Percentiles rank a stretch among this genome's conserved stretches.
phyloP scores from a whole-genome alignment of 192 early-diverging fungal genomes.

The Coemansia sp. region DNA sequence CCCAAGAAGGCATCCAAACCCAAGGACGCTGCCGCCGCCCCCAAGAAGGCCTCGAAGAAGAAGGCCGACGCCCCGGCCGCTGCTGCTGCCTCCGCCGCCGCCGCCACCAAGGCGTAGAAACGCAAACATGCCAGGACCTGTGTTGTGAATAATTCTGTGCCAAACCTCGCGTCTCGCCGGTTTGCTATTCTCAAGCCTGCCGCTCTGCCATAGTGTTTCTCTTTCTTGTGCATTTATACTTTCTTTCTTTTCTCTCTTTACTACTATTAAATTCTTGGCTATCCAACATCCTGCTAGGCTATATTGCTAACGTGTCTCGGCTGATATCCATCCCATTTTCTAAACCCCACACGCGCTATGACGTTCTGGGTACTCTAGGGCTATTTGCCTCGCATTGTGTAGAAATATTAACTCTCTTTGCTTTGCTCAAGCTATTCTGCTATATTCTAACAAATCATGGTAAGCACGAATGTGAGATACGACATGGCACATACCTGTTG shows the following conservation, averaged over 20 bases:
- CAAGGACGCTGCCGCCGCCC: neutral
- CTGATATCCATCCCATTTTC: slow-evolving; percentile 1
- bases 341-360: neutral
- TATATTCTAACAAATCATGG: neutral
- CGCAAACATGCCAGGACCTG: neutral
- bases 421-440: neutral
- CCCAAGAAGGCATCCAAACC: slow-evolving; percentile 14
- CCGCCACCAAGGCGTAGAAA: slow-evolving; percentile 6
- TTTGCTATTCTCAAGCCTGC: slow-evolving; percentile 5
- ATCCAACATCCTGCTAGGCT: neutral
- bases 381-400: neutral
- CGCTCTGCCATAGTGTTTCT: slow-evolving; percentile 5
- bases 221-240: slow-evolving; percentile 13
- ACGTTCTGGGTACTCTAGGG: neutral
- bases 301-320: neutral
- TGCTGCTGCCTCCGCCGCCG: slow-evolving; percentile 3
- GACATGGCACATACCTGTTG: neutral
- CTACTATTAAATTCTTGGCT: neutral
- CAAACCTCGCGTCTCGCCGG: neutral
- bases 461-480: neutral
- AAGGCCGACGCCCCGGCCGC: slow-evolving; percentile 4
- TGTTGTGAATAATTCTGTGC: slow-evolving; percentile 21
- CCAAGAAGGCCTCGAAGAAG: slow-evolving; percentile 18
- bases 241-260: slow-evolving; percentile 17
- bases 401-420: neutral